Evolutionary conservation across 805 yeast genomes (phyloP).

Genomic region (Torulaspora indica): DNA sequence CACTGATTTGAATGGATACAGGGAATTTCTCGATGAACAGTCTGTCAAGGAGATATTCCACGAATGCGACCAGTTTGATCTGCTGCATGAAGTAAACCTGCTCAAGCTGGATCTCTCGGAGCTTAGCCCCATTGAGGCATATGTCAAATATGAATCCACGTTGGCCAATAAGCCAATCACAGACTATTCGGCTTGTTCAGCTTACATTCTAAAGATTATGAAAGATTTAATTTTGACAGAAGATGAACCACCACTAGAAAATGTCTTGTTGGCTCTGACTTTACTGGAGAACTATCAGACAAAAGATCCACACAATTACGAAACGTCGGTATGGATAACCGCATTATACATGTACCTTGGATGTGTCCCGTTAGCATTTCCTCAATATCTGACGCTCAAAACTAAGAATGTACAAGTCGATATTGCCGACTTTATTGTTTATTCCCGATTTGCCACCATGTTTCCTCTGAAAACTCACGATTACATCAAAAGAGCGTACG

Average conservation of each 20-base stretch:
- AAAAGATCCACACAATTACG: conserved; percentile 68
- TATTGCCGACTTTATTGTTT: conserved; percentile 52
- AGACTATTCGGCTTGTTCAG: conserved; percentile 70
- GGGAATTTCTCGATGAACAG: conserved; percentile 23
- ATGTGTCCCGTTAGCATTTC: conserved; percentile 44
- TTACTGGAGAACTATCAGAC: conserved; percentile 53
- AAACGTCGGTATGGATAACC: conserved; percentile 65
- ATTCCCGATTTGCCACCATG: conserved; percentile 45
- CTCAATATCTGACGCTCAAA: conserved; percentile 50
- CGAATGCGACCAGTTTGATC: conserved; percentile 31
- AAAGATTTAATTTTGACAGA: conserved; percentile 32
- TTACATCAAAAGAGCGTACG: conserved; percentile 35
- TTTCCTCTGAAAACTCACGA: conserved; percentile 42
- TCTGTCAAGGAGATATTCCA: conserved; percentile 12
- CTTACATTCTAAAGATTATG: conserved; percentile 55
- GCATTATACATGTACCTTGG: conserved; percentile 58
- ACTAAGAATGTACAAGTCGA: conserved; percentile 77
- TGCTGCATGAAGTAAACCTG: conserved; percentile 48
- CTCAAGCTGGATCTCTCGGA: conserved; percentile 26
- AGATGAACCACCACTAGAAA: conserved; percentile 21
- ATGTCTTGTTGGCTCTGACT: conserved; percentile 42
- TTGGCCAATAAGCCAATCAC: conserved; percentile 45
- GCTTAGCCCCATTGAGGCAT: conserved; percentile 34
- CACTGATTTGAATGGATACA: conserved; percentile 48
- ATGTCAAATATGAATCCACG: conserved; percentile 38